A percentile compares a stretch with the other conserved stretches of the same genome.
These are phyloP conservation scores for Pezicula neosporulosa DNA, from an alignment of 2,329 filamentous ascomycete species.

Conservation along the genomic window DNA sequence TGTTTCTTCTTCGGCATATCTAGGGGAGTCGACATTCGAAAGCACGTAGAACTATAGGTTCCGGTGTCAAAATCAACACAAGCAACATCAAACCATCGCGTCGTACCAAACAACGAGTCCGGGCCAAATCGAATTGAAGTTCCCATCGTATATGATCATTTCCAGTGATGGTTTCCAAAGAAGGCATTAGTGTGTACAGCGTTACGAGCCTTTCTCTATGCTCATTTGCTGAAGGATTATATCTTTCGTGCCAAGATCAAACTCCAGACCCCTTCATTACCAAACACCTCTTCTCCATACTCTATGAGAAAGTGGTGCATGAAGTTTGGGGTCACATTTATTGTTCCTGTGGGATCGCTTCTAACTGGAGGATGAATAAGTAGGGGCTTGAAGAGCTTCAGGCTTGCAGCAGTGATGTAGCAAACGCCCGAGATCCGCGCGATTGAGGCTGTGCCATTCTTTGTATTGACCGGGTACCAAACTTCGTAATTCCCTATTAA, in stretches of 20 bases:
- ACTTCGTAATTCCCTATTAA: no score
- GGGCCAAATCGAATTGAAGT: background rate
- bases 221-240: constrained; percentile 42
- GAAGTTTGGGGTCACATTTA: constrained; percentile 57
- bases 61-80: constrained; percentile 21
- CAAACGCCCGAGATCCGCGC: no score
- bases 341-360: background rate
- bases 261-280: constrained; percentile 50
- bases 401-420: no score
- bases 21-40: constrained; percentile 17
- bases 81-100: constrained; percentile 19
- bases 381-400: no score
- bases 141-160: background rate
- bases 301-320: constrained; percentile 57
- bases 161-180: constrained; percentile 9
- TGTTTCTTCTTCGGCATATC: constrained; percentile 17
- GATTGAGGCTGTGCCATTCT: no score
- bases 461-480: no score
- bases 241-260: constrained; percentile 48
- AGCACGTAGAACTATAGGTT: constrained; percentile 20
- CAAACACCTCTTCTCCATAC: constrained; percentile 54
- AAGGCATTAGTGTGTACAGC: constrained; percentile 51
- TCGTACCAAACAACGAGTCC: background rate
- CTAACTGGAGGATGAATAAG: no score
- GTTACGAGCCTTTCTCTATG: constrained; percentile 36